A percentile compares a stretch with the other conserved stretches of the same genome.
Conservation (phyloP, 495 filamentous ascomycete genomes). For the Podospora fimiseda region DNA sequence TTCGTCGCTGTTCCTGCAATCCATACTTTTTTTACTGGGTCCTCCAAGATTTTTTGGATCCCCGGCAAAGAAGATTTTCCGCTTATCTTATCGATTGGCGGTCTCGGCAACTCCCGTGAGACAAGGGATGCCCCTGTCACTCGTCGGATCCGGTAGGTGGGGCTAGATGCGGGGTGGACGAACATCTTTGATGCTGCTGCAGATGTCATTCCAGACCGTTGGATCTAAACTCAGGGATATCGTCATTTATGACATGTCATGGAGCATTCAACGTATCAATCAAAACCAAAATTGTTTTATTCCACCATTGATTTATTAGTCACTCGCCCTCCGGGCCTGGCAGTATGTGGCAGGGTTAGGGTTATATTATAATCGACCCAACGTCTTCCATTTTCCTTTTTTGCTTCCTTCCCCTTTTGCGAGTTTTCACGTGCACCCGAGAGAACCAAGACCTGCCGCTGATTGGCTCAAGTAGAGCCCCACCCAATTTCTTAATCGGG, state of each 20-base stretch:
- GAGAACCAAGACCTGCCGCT: background rate
- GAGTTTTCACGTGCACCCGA: slow-evolving; percentile 3
- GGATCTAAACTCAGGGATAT: background rate
- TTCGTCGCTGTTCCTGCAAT: background rate
- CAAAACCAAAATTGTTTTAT: too few species aligned
- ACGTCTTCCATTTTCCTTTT: slow-evolving; percentile 2
- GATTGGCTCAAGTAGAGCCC: too few species aligned
- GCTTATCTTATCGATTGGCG: slow-evolving; percentile 16
- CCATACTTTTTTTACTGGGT: slow-evolving; percentile 5
- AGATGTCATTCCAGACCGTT: slow-evolving; percentile 12
- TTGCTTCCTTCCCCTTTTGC: background rate
- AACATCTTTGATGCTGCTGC: slow-evolving; percentile 15
- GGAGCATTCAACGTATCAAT: too few species aligned
- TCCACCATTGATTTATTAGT: too few species aligned
- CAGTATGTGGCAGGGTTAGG: too few species aligned
- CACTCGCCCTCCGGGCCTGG: too few species aligned
- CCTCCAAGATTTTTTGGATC: slow-evolving; percentile 23
- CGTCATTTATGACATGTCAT: too few species aligned
- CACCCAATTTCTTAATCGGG: too few species aligned
- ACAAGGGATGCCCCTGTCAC: slow-evolving; percentile 2
- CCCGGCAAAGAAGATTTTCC: slow-evolving; percentile 11
- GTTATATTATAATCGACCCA: too few species aligned
- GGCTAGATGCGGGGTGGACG: background rate
- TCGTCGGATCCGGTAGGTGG: slow-evolving; percentile 11
- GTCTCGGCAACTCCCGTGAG: background rate